Evolutionary conservation across 2,329 filamentous ascomycete genomes (phyloP), one percentile per base, ranked within the genome.

Genomic region (Achaetomium macrosporum): DNA sequence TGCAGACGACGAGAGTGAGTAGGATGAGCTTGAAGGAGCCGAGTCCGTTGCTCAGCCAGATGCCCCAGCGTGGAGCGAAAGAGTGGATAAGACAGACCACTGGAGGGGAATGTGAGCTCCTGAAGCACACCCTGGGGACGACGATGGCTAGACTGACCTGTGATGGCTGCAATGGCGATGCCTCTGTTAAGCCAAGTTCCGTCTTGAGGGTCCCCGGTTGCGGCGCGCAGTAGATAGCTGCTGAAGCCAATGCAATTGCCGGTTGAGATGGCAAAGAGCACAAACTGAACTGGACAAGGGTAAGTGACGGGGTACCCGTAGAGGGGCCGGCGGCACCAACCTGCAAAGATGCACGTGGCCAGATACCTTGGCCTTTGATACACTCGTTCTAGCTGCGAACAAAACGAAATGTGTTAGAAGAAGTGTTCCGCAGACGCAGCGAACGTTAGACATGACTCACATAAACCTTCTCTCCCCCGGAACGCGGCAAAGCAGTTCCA

Each of bases 401-500:
- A n/a, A 37, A 13, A n/a, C 3, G 37, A 6, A 11, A 10, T 5
- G 6, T 12, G 50, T 59, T 37, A 59, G n/a, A 49, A 25, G 3
- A 35, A 15, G 10, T 9, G 15, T 35, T 5, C 33, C 4, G 15
- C 33, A 12, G 11, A 12, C 10, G 10, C 10, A 11, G 15, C 33
- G 10, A 25, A 35, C 5, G 33, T 15, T 9, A 35, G 10, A 12
- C 15, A 15, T 12, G 15, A 46, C 73, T 65, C 56, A 77, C 74
- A 64, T 71, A 71, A 37, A 72, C 65, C 59, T 66, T 61, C 64
- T 74, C 57, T 56, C 63, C 76, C 64, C 66, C 75, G 62, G 64
- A 63, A 15, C 62, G 63, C 4, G 74, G 75, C 42, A 78, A 68
- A 3, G 74, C 73, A 47, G 72, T 75, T 36, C 75, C 75, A 63